A percentile compares a stretch with the other conserved stretches of the same genome.
phyloP scores from a whole-genome alignment of 768 basidiomycete genomes.

The Tylopilus cervinicoccineus region DNA sequence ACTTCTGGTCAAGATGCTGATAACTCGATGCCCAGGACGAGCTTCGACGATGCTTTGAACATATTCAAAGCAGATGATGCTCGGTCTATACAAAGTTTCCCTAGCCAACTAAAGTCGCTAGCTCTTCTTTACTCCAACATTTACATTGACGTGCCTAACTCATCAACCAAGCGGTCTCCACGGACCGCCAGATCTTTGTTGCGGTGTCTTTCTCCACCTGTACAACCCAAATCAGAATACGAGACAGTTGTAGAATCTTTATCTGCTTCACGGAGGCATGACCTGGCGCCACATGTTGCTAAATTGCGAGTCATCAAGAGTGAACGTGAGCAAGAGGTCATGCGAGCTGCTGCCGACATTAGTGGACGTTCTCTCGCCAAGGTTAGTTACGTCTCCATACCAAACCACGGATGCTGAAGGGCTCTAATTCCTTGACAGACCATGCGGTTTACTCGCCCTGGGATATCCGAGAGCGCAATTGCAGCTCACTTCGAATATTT shows the following conservation, averaged over 20 bases:
- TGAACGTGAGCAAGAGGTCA: slow-evolving; percentile 65
- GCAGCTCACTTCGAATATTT: slow-evolving; percentile 89
- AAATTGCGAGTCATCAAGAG: slow-evolving; percentile 78
- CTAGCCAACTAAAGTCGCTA: slow-evolving; percentile 54
- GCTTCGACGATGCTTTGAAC: slow-evolving; percentile 55
- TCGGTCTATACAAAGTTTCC: slow-evolving; percentile 50
- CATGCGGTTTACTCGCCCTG: slow-evolving; percentile 70
- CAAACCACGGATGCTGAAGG: background rate
- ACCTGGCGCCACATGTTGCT: slow-evolving; percentile 67
- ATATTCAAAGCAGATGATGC: slow-evolving; percentile 82
- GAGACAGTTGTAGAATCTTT: slow-evolving; percentile 56
- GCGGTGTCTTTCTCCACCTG: slow-evolving; percentile 40
- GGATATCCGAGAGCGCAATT: slow-evolving; percentile 54
- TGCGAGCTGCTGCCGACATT: slow-evolving; percentile 86
- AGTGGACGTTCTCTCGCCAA: slow-evolving; percentile 82
- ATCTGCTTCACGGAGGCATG: slow-evolving; percentile 40
- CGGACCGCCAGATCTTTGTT: slow-evolving; percentile 52
- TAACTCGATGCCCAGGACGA: slow-evolving; percentile 44
- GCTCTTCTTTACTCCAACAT: slow-evolving; percentile 46
- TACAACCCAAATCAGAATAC: slow-evolving; percentile 38
- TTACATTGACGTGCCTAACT: slow-evolving; percentile 48
- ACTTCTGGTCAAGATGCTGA: background rate
- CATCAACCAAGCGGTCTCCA: slow-evolving; percentile 35
- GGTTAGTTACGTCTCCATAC: slow-evolving; percentile 37
- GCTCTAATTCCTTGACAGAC: slow-evolving; percentile 44